Evolutionary conservation across 768 basidiomycete genomes (phyloP), one percentile per base, ranked within the genome.

Genomic region (Sporobolomyces phaffii): DNA sequence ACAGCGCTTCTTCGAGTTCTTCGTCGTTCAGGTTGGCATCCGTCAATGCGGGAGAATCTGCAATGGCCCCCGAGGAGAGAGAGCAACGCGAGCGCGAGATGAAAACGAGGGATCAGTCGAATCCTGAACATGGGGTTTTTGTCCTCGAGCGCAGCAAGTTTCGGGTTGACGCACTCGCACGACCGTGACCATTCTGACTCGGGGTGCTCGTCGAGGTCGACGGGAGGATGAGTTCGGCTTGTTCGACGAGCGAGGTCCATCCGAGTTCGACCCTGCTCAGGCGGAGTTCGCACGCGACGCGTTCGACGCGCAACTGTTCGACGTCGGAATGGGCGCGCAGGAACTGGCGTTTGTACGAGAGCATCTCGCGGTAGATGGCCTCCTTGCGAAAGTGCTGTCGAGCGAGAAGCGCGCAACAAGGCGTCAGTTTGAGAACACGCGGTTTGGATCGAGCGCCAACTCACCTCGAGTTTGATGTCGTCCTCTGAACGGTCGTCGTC

Each of bases 331-430:
- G 81, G 67, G 83, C 83, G 48, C 87, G 83, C 69, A 86, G 84
- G 77, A 85, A 80, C 79, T 89, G 86, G 67, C 87, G 83, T 61
- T 85, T 84, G 77, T 91, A 90, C 73, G 90, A 84, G 74, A 81
- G 85, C 89, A 91, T 90, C 64, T 88, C 81, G 44, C 90, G 83
- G 77, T 85, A 91, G 54, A 91, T 85, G 47, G 90, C 90, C 73
- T 89, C 88, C 77, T 91, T 91, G 68, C 87, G 84, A 77, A 89
- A 91, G n/a, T 83, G 80, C 89, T 91, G 70, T 49, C 61, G 31
- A 7, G 50, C 33, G 40, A 41, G 44, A 41, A 18, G 24, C 24
- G n/a, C 10, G 20, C 22, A 31, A 17, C 31, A 13, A 50, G 43
- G 29, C 2, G 15, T 22, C 1, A 33, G 57, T 47, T 26, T 33